Conservation (phyloP, 495 filamentous ascomycete species). For the Daldinia bambusicola region DNA sequence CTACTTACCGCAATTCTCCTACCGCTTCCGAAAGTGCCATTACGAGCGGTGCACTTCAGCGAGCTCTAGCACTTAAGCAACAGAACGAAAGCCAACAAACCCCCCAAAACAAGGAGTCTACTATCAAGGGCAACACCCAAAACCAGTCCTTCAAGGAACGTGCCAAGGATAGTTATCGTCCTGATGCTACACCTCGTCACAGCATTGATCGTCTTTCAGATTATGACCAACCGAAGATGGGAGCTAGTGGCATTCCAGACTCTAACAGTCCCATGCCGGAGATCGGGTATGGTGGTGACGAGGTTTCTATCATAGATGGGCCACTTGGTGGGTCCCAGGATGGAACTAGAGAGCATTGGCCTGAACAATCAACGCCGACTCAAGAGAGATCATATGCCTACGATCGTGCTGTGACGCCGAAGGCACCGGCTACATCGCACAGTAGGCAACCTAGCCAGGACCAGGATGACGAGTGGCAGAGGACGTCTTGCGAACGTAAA, state of each 20-base stretch:
- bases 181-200: slow-evolving; percentile 77
- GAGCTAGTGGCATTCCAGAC: slow-evolving; percentile 71
- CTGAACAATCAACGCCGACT: slow-evolving; percentile 53
- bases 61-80: slow-evolving; percentile 59
- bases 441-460: slow-evolving; percentile 61
- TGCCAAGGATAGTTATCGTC: slow-evolving; percentile 57
- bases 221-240: slow-evolving; percentile 66
- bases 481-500: slow-evolving; percentile 64
- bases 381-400: slow-evolving; percentile 52
- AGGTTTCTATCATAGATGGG: slow-evolving; percentile 54
- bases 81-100: slow-evolving; percentile 48
- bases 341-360: slow-evolving; percentile 51
- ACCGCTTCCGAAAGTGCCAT: slow-evolving; percentile 63
- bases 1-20: slow-evolving; percentile 54
- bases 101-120: slow-evolving; percentile 15
- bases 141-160: slow-evolving; percentile 68
- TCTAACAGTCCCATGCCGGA: slow-evolving; percentile 73
- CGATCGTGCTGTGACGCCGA: slow-evolving; percentile 52
- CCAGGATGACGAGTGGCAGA: slow-evolving; percentile 65
- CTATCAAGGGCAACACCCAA: slow-evolving; percentile 54
- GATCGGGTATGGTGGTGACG: slow-evolving; percentile 69
- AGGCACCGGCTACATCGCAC: slow-evolving; percentile 53
- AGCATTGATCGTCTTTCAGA: slow-evolving; percentile 74
- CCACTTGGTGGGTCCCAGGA: slow-evolving; percentile 45
- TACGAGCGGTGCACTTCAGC: slow-evolving; percentile 60